Base-by-base conservation (phyloP, 108 stramenopile species). In the Cyclotella atomus region DNA sequence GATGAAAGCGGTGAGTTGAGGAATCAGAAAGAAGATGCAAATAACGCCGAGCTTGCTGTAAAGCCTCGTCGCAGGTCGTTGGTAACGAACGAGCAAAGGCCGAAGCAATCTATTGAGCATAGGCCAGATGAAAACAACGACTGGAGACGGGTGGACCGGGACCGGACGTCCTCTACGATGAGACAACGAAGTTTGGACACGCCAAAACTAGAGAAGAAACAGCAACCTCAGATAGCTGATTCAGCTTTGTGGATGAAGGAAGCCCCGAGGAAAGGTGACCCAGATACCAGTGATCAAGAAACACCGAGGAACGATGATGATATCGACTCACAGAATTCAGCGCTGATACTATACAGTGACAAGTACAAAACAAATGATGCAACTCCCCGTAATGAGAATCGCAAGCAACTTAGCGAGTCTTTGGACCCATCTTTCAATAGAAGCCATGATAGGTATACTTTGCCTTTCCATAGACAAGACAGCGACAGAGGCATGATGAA, bases 111-210 rank as follows among this genome's bases (percentile, higher is more conserved):
- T n/a, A n/a, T n/a, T n/a, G n/a, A n/a, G n/a, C n/a, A n/a, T n/a
- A n/a, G n/a, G n/a, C n/a, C n/a, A n/a, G n/a, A n/a, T n/a, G n/a
- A n/a, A n/a, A n/a, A n/a, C n/a, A n/a, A n/a, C n/a, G n/a, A n/a
- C n/a, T n/a, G n/a, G n/a, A n/a, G n/a, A n/a, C n/a, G n/a, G n/a
- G n/a, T n/a, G n/a, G n/a, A n/a, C n/a, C n/a, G n/a, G n/a, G n/a
- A n/a, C n/a, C n/a, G n/a, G n/a, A n/a, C n/a, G n/a, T n/a, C 38
- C 7, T 41, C 38, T 30, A 1, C 56, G 10, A 32, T 10, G 1
- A 57, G 4, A 32, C 56, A 57, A 49, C 47, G 47, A 57, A 30
- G 56, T 57, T 32, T 30, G n/a, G 30, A 32, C 29, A 30, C 56
- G 32, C 29, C 56, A 9, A 14, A 57, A 32, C 2, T 14, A 30